Conservation (phyloP, 768 basidiomycete genomes). For the Suillus occidentalis region DNA sequence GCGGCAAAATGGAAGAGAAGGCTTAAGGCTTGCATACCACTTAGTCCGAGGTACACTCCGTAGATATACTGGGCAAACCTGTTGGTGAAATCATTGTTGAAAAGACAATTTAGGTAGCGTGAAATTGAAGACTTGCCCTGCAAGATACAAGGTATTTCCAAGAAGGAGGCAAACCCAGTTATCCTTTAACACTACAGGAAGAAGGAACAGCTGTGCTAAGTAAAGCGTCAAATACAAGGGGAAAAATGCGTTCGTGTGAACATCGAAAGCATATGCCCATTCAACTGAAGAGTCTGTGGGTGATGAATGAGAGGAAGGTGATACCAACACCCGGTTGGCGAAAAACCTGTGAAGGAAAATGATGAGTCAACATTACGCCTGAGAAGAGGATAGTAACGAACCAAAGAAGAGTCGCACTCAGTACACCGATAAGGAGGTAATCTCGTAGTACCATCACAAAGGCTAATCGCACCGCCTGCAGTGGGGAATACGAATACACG, state of each 20-base stretch:
- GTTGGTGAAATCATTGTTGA: constrained; percentile 13
- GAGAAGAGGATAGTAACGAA: constrained; percentile 31
- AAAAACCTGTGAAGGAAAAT: constrained; percentile 49
- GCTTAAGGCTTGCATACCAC: constrained; percentile 47
- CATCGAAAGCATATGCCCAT: constrained; percentile 96
- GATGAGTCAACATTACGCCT: constrained; percentile 17
- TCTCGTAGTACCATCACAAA: constrained; percentile 87
- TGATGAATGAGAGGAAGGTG: constrained; percentile 71
- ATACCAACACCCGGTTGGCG: constrained; percentile 69
- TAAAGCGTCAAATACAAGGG: constrained; percentile 90
- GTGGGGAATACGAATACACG: constrained; percentile 66
- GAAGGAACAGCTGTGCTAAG: constrained; percentile 82
- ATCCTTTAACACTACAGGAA: constrained; percentile 77
- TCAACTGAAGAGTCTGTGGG: constrained; percentile 74
- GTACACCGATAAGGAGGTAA: constrained; percentile 76
- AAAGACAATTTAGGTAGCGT: neutral
- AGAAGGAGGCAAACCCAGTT: constrained; percentile 95
- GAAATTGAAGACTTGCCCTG: constrained; percentile 51
- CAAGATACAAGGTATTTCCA: constrained; percentile 78
- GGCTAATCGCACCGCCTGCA: constrained; percentile 61
- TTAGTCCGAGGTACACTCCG: constrained; percentile 85
- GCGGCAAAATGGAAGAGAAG: constrained; percentile 15
- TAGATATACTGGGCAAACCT: constrained; percentile 91
- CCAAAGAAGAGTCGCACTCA: constrained; percentile 79
- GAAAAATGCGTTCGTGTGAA: constrained; percentile 97